These are phyloP conservation scores for Casaregolazyma lundiana DNA, from an alignment of 1,139 yeast species.

Conservation along the genomic window DNA sequence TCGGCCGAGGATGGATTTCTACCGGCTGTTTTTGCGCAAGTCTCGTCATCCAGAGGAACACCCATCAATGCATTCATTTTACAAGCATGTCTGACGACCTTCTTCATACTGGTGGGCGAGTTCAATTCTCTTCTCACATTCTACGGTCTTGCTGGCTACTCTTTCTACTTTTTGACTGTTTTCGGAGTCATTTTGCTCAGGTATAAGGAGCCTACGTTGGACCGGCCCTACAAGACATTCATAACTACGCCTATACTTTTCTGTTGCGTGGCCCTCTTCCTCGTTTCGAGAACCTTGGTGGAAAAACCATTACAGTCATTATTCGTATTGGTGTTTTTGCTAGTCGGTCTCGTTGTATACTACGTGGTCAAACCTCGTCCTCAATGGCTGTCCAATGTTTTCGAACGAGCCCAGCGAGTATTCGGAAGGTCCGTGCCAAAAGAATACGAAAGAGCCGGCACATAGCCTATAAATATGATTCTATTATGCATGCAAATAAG, in stretches of 20 bases:
- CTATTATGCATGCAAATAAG: neutral
- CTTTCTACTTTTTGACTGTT: constrained; percentile 38
- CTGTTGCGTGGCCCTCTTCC: constrained; percentile 36
- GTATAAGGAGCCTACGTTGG: constrained; percentile 33
- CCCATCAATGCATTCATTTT: constrained; percentile 37
- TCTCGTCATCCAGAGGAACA: constrained; percentile 29
- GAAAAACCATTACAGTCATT: constrained; percentile 34
- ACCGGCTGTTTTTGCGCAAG: constrained; percentile 31
- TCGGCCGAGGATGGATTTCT: constrained; percentile 36
- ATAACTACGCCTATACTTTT: constrained; percentile 37
- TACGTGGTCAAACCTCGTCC: constrained; percentile 21
- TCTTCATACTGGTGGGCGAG: constrained; percentile 36
- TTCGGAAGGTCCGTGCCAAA: neutral
- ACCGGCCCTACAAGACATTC: constrained; percentile 37
- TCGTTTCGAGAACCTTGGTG: constrained; percentile 34
- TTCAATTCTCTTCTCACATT: constrained; percentile 36
- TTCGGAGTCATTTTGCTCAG: constrained; percentile 37
- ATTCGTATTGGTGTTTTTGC: constrained; percentile 30
- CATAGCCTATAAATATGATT: too few species aligned
- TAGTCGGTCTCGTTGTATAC: constrained; percentile 34
- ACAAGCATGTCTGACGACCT: constrained; percentile 30
- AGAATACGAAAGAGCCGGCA: neutral
- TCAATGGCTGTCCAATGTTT: constrained; percentile 8
- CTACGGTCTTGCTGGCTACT: constrained; percentile 40
- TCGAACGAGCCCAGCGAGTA: neutral